phyloP scores from a whole-genome alignment of 176 grass and related monocot species.

The Bromus sterilis region DNA sequence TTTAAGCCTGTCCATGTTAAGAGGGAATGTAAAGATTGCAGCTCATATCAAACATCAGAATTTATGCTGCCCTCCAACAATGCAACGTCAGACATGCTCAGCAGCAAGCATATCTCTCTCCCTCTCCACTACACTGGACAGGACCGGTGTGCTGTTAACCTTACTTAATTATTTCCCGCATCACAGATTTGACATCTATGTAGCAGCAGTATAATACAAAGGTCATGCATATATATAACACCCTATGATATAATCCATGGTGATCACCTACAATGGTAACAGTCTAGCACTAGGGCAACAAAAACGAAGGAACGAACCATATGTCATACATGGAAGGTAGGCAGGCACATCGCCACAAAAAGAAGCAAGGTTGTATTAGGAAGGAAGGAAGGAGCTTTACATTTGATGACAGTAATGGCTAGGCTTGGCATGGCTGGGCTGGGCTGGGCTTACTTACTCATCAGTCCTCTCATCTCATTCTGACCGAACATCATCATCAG shows the following conservation, averaged over 20 bases:
- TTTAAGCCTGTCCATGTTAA: too few species aligned
- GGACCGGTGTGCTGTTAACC: neutral
- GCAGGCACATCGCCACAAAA: slow-evolving; percentile 20
- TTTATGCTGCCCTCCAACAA: neutral
- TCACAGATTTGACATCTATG: neutral
- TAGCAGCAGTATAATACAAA: slow-evolving; percentile 21
- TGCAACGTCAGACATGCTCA: neutral
- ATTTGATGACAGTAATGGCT: slow-evolving; percentile 18
- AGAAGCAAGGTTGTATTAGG: slow-evolving; percentile 20
- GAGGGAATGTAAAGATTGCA: too few species aligned
- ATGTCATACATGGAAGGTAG: slow-evolving; percentile 1
- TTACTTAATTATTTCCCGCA: slow-evolving; percentile 1
- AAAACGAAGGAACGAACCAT: slow-evolving; percentile 6
- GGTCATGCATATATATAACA: neutral
- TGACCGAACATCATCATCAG: neutral
- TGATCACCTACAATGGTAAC: slow-evolving; percentile 11
- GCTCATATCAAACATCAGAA: neutral
- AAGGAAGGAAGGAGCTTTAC: slow-evolving; percentile 22
- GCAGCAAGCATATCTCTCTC: neutral
- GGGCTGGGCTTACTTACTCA: neutral
- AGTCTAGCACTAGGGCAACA: slow-evolving; percentile 29
- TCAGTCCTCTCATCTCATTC: neutral
- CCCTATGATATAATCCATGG: slow-evolving; percentile 8
- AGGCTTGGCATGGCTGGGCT: neutral
- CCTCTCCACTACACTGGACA: neutral